Conservation (phyloP, 208 protist genomes). For the Leishmania aethiopica region DNA sequence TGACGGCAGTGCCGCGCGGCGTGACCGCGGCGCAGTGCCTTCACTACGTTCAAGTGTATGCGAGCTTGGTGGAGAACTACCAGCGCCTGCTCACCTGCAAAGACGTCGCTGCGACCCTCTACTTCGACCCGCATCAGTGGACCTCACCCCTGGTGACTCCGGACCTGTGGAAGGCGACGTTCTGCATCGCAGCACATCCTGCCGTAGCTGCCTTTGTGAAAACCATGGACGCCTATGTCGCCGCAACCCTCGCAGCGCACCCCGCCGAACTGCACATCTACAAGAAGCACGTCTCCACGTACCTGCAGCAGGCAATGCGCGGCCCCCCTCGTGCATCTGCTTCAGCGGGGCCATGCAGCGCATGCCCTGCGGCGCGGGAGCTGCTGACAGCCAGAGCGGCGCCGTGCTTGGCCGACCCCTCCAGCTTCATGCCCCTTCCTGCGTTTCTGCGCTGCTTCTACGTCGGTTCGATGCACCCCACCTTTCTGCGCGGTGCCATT, state of each 20-base stretch:
- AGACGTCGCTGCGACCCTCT: constrained; percentile 8
- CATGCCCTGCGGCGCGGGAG: neutral
- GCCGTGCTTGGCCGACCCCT: neutral
- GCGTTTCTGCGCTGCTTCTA: constrained; percentile 56
- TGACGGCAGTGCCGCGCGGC: constrained; percentile 23
- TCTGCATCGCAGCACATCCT: constrained; percentile 12
- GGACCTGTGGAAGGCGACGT: constrained; percentile 27
- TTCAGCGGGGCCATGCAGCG: neutral
- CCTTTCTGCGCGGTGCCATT: constrained; percentile 40
- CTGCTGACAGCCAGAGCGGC: neutral
- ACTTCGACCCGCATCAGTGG: constrained; percentile 31
- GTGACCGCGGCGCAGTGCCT: constrained; percentile 68
- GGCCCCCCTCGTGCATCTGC: neutral
- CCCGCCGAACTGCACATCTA: constrained; percentile 23
- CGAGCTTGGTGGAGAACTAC: constrained; percentile 38
- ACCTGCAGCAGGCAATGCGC: constrained; percentile 12
- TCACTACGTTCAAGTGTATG: constrained; percentile 54
- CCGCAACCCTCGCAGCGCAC: constrained; percentile 4
- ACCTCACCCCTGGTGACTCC: constrained; percentile 26
- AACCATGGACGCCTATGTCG: constrained; percentile 13
- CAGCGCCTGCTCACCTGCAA: constrained; percentile 24
- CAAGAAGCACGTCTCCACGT: constrained; percentile 9
- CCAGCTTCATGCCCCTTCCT: constrained; percentile 32
- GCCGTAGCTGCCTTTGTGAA: constrained; percentile 15
- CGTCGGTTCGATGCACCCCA: constrained; percentile 41